Percentiles rank a stretch among this genome's conserved stretches.
Evolutionary conservation across 495 filamentous ascomycete genomes (phyloP).

Genomic region (Penicillium ucsense): DNA sequence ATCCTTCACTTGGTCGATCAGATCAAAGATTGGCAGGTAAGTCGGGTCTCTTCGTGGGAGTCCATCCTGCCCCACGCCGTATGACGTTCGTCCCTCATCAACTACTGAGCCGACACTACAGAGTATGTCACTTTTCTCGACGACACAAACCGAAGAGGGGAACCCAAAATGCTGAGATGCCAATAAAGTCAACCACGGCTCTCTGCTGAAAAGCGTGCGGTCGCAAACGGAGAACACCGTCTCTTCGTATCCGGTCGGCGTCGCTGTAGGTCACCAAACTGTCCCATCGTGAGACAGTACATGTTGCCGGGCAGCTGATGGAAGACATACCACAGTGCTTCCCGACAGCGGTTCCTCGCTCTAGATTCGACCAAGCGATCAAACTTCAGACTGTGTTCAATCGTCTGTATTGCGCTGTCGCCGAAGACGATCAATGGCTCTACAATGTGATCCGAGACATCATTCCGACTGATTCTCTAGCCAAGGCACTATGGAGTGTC

Average conservation of each 20-base stretch:
- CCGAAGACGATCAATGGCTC: slow-evolving; percentile 66
- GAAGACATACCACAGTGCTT: slow-evolving; percentile 28
- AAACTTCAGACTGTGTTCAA: slow-evolving; percentile 67
- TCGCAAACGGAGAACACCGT: slow-evolving; percentile 48
- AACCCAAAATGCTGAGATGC: neutral
- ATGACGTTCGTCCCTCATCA: no score
- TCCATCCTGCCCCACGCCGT: no score
- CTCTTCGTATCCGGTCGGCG: slow-evolving; percentile 61
- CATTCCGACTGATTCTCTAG: slow-evolving; percentile 59
- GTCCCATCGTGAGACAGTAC: no score
- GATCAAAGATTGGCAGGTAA: slow-evolving; percentile 42
- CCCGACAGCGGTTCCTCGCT: slow-evolving; percentile 65
- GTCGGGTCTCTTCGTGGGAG: neutral
- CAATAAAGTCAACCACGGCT: slow-evolving; percentile 54
- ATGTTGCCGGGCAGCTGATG: neutral
- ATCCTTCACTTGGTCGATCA: slow-evolving; percentile 1
- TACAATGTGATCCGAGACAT: slow-evolving; percentile 21
- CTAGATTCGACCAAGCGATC: slow-evolving; percentile 59
- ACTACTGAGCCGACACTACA: no score
- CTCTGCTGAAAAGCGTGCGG: slow-evolving; percentile 56
- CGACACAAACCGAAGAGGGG: no score
- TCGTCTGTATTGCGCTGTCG: slow-evolving; percentile 67
- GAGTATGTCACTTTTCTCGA: no score
- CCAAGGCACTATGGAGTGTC: slow-evolving; percentile 65
- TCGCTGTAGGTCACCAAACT: slow-evolving; percentile 27